Base-by-base conservation (phyloP, 164 flowering plant genomes). In the Cinnamomum micranthum region DNA sequence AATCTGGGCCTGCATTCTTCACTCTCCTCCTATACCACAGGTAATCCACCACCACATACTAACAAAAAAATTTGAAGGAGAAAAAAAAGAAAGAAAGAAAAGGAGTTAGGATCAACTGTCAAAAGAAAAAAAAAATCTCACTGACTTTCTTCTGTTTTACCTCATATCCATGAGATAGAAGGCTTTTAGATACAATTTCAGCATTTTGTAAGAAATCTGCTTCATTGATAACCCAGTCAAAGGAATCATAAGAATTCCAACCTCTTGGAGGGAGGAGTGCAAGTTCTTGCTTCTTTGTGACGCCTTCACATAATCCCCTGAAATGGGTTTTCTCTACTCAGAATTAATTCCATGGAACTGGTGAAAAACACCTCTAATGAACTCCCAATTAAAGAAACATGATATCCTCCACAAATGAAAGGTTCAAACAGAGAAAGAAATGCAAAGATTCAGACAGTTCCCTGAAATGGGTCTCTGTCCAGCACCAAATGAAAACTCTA, bases 161-260 rank as follows among this genome's bases (percentile, higher is more conserved):
- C 97, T 90, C 81, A 78, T 93, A 95, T 75, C 99, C 99, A 81
- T 84, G 80, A 78, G 82, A 15, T 12, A 24, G 81, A 58, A 95
- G 82, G 65, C 77, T 74, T 31, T 89, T 51, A 1, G 95, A 85
- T 27, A 93, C 81, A 50, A 92, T 80, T 69, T 87, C 82, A 14
- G 97, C 94, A 82, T 84, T 92, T 68, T 87, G 79, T 63, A 95
- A 78, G 82, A 95, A 93, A 24, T 93, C 96, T 79, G 85, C 80
- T 82, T 95, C 99, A 17, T 95, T 86, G 71, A 93, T 82, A 23
- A 78, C 88, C 99, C 99, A 93, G 75, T 87, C 80, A 74, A 91
- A 95, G 51, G 97, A 90, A 86, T 95, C 99, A 72, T 95, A 95
- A 1, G 99, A 93, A 77, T 95, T 95, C 99, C 98, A 95, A 58